Evolutionary conservation across 257 asterid species (phyloP).

Genomic region (Eustoma russellianum): DNA sequence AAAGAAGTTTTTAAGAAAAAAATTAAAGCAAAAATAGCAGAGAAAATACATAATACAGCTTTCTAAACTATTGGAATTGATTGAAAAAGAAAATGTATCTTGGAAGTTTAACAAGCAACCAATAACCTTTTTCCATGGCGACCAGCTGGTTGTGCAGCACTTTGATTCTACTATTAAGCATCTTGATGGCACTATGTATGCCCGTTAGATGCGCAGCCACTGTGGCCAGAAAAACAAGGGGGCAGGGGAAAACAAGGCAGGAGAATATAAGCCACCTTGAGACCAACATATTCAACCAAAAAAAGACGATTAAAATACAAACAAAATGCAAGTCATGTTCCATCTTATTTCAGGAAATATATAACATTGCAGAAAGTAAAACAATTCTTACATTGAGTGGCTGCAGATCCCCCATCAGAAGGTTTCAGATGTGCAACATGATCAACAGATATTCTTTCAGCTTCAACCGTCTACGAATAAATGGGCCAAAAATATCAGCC

Average conservation of each 20-base stretch:
- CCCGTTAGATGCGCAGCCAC: constrained; percentile 99
- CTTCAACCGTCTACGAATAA: constrained; percentile 83
- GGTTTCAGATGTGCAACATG: constrained; percentile 97
- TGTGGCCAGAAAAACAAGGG: constrained; percentile 10
- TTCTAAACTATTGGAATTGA: no score
- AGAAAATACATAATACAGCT: neutral
- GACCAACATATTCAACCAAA: neutral
- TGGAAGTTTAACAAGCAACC: neutral
- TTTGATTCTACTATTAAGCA: constrained; percentile 86
- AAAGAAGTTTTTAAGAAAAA: neutral
- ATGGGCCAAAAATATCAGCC: constrained; percentile 3
- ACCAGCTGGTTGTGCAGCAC: constrained; percentile 81
- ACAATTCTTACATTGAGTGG: constrained; percentile 70
- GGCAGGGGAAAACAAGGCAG: neutral
- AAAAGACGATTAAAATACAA: neutral
- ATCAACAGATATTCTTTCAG: constrained; percentile 94
- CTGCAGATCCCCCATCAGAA: constrained; percentile 98
- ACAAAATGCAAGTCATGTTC: neutral
- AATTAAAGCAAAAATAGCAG: neutral
- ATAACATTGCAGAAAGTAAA: neutral
- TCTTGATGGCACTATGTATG: constrained; percentile 92
- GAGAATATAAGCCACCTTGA: neutral
- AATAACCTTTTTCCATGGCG: constrained; percentile 83
- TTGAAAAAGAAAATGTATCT: no score
- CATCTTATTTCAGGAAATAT: neutral